These are phyloP conservation scores for Hypoxylon sp. DNA, from an alignment of 2,329 filamentous ascomycete genomes.

Conservation along the genomic window DNA sequence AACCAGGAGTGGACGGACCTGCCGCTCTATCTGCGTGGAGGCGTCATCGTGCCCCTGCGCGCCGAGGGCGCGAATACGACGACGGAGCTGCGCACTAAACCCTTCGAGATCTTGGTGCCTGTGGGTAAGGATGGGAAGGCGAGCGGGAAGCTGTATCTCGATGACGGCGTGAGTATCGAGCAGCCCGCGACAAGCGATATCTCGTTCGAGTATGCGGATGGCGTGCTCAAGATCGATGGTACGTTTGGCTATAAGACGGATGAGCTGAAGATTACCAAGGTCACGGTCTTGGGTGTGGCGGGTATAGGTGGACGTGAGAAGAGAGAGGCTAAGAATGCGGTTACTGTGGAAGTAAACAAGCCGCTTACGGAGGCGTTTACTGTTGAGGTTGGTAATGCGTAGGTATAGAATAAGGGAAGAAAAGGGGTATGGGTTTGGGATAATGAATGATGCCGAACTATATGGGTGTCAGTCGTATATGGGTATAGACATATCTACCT, in stretches of 20 bases:
- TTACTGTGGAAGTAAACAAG: slow-evolving; percentile 45
- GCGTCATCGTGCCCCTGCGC: slow-evolving; percentile 74
- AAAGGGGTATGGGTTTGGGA: background rate
- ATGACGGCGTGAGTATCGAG: slow-evolving; percentile 78
- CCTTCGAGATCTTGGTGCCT: slow-evolving; percentile 80
- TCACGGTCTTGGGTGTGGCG: slow-evolving; percentile 63
- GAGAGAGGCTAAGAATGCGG: slow-evolving; percentile 23
- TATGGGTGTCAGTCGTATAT: background rate
- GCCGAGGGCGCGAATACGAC: slow-evolving; percentile 72
- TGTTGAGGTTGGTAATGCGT: slow-evolving; percentile 39
- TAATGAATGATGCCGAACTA: slow-evolving; percentile 8
- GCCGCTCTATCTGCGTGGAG: slow-evolving; percentile 76
- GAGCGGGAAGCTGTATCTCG: slow-evolving; percentile 77
- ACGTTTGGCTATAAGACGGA: slow-evolving; percentile 63
- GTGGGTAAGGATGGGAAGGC: slow-evolving; percentile 73
- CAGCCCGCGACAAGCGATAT: slow-evolving; percentile 70
- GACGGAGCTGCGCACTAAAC: slow-evolving; percentile 70
- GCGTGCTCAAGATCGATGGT: slow-evolving; percentile 65
- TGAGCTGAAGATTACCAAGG: slow-evolving; percentile 59
- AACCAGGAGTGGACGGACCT: slow-evolving; percentile 64
- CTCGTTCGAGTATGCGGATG: slow-evolving; percentile 69
- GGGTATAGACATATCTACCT: background rate
- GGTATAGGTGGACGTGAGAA: slow-evolving; percentile 6
- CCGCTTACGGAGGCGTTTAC: slow-evolving; percentile 46
- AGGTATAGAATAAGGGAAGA: background rate